Conservation (phyloP, 805 yeast genomes). For the Hanseniaspora pseudoguilliermondii region DNA sequence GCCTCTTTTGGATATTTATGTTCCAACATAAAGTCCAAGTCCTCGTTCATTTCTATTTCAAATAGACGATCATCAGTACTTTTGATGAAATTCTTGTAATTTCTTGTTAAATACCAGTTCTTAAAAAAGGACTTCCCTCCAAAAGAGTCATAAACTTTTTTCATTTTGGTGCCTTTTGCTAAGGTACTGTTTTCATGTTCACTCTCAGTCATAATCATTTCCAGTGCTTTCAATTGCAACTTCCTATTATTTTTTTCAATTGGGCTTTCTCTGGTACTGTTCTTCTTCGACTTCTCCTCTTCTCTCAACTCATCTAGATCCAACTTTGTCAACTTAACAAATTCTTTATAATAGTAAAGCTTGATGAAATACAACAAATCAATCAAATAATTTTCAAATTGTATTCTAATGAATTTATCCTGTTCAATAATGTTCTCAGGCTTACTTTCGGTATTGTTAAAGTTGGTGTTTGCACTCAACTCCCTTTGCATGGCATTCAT, state of each 20-base stretch:
- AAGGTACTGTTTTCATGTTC: constrained; percentile 3
- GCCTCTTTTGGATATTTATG: background rate
- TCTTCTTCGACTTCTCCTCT: background rate
- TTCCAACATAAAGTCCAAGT: constrained; percentile 2
- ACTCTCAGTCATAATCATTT: constrained; percentile 7
- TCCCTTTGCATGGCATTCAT: background rate
- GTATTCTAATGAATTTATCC: constrained; percentile 9
- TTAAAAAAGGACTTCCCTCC: constrained; percentile 11
- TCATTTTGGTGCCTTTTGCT: background rate
- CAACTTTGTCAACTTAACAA: constrained; percentile 4
- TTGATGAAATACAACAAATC: constrained; percentile 7
- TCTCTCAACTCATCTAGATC: constrained; percentile 4
- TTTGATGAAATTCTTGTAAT: constrained; percentile 30
- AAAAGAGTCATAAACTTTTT: constrained; percentile 3
- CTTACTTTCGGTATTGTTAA: background rate
- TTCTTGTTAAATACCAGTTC: constrained; percentile 42
- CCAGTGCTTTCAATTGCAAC: background rate
- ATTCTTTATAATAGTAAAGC: constrained; percentile 7
- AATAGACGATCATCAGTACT: constrained; percentile 35
- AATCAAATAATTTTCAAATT: constrained; percentile 8
- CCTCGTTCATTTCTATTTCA: constrained; percentile 12
- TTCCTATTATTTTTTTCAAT: constrained; percentile 10
- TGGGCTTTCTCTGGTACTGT: background rate
- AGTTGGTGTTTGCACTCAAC: background rate
- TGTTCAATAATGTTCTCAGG: background rate